Evolutionary conservation across 805 yeast species (phyloP).

Genomic region (Pichia kluyveri): DNA sequence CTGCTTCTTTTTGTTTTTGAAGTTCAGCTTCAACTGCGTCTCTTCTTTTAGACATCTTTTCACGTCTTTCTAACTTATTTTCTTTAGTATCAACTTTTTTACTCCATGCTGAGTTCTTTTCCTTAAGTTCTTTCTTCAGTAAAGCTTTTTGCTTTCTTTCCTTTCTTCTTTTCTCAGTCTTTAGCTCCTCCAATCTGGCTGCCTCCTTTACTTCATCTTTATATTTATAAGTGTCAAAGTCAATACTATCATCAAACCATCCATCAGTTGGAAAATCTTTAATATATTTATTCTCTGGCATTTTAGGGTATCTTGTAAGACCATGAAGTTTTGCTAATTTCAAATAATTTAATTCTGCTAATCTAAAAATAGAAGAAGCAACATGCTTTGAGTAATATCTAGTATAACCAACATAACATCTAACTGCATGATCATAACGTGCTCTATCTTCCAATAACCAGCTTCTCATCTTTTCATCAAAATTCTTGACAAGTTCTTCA

Average conservation of each 20-base stretch:
- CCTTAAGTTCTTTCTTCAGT: constrained; percentile 33
- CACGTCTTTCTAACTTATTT: constrained; percentile 50
- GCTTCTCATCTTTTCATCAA: constrained; percentile 26
- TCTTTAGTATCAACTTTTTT: constrained; percentile 57
- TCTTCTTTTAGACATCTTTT: constrained; percentile 55
- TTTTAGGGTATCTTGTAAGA: constrained; percentile 72
- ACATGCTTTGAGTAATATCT: constrained; percentile 81
- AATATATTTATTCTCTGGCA: constrained; percentile 76
- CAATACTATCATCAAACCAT: constrained; percentile 54
- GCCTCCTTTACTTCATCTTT: constrained; percentile 56
- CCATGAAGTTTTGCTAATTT: constrained; percentile 74
- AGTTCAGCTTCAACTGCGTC: constrained; percentile 56
- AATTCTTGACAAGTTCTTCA: constrained; percentile 17
- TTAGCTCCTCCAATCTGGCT: constrained; percentile 49
- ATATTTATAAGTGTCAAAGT: constrained; percentile 61
- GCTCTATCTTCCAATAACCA: constrained; percentile 71
- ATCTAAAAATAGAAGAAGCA: constrained; percentile 79
- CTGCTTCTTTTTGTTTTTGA: constrained; percentile 33
- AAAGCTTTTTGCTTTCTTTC: constrained; percentile 31
- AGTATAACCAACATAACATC: constrained; percentile 75
- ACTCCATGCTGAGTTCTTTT: constrained; percentile 73
- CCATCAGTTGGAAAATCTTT: constrained; percentile 60
- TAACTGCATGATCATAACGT: constrained; percentile 72
- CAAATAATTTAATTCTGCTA: constrained; percentile 59
- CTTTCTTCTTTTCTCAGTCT: constrained; percentile 32